Conservation (phyloP, 345 rosid genomes). For the Moringa oleifera region DNA sequence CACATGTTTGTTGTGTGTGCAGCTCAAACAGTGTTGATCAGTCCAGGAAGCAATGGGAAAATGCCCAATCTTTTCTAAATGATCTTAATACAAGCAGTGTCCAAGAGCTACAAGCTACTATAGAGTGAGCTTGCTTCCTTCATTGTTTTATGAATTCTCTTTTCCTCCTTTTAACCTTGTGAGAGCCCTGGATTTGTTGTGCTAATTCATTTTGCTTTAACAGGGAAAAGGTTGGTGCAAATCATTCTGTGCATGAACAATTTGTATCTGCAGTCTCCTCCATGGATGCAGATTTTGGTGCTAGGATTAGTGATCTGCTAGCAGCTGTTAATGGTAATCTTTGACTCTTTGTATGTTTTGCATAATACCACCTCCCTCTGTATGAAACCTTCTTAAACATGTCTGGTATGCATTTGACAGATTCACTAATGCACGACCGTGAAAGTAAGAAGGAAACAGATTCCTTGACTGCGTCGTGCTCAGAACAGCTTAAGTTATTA, state of each 20-base stretch:
- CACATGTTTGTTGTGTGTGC: conserved; percentile 26
- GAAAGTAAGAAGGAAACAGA: conserved; percentile 54
- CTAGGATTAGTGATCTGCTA: conserved; percentile 32
- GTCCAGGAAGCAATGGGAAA: conserved; percentile 54
- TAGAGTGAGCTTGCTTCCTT: conserved; percentile 26
- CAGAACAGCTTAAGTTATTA: conserved; percentile 43
- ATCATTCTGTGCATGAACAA: conserved; percentile 34
- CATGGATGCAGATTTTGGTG: conserved; percentile 37
- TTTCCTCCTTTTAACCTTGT: background rate
- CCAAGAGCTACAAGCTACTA: conserved; percentile 28
- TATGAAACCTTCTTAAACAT: background rate
- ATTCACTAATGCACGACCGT: conserved; percentile 45
- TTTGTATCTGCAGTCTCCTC: conserved; percentile 42
- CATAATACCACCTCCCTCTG: background rate
- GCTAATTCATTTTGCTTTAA: conserved; percentile 2
- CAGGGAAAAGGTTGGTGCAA: conserved; percentile 43
- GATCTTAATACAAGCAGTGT: conserved; percentile 25
- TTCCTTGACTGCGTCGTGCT: conserved; percentile 39
- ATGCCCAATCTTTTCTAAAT: conserved; percentile 30
- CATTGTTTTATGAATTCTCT: background rate
- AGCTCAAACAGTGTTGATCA: conserved; percentile 45
- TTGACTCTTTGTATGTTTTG: background rate
- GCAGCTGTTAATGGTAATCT: conserved; percentile 51
- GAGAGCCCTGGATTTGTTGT: background rate
- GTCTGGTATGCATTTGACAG: conserved; percentile 29